A percentile compares a stretch with the other conserved stretches of the same genome.
phyloP scores from a whole-genome alignment of 2,329 filamentous ascomycete species.

The Colletotrichum theobromicola region DNA sequence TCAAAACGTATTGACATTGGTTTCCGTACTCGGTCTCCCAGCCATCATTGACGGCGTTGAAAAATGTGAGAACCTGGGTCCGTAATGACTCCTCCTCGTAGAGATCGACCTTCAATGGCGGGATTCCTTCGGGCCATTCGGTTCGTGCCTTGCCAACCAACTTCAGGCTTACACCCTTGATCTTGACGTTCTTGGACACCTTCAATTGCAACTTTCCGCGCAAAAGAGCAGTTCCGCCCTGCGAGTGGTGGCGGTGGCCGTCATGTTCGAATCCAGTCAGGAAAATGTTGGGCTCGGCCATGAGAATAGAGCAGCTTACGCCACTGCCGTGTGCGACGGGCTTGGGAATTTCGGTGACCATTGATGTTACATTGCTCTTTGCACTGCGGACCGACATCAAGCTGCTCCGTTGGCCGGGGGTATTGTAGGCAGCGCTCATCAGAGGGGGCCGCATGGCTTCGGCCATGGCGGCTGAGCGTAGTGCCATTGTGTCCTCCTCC shows the following conservation, averaged over 20 bases:
- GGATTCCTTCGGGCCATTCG: conserved; percentile 96
- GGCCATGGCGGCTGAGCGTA: conserved; percentile 16
- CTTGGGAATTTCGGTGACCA: conserved; percentile 66
- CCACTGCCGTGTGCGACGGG: conserved; percentile 82
- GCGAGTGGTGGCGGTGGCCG: conserved; percentile 52
- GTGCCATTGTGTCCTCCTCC: conserved; percentile 23
- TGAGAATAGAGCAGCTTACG: conserved; percentile 72
- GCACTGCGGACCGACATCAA: conserved; percentile 55
- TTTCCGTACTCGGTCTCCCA: conserved; percentile 69
- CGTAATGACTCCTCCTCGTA: conserved; percentile 86
- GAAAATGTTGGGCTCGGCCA: conserved; percentile 83
- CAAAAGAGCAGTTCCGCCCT: conserved; percentile 80
- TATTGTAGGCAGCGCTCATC: conserved; percentile 26
- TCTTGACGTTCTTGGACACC: conserved; percentile 87
- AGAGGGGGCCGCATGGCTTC: conserved; percentile 18
- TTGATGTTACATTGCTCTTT: conserved; percentile 56
- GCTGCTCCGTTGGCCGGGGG: conserved; percentile 48
- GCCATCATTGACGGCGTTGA: conserved; percentile 74
- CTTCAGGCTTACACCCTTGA: conserved; percentile 88
- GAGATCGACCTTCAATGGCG: conserved; percentile 82
- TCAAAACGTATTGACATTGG: conserved; percentile 62
- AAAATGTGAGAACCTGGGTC: conserved; percentile 90
- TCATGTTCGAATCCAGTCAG: conserved; percentile 80
- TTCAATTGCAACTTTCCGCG: conserved; percentile 83
- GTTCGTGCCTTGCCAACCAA: conserved; percentile 86